A percentile compares a stretch with the other conserved stretches of the same genome.
These are phyloP conservation scores for Cytospora piceae DNA, from an alignment of 2,329 filamentous ascomycete genomes.

Conservation along the genomic window DNA sequence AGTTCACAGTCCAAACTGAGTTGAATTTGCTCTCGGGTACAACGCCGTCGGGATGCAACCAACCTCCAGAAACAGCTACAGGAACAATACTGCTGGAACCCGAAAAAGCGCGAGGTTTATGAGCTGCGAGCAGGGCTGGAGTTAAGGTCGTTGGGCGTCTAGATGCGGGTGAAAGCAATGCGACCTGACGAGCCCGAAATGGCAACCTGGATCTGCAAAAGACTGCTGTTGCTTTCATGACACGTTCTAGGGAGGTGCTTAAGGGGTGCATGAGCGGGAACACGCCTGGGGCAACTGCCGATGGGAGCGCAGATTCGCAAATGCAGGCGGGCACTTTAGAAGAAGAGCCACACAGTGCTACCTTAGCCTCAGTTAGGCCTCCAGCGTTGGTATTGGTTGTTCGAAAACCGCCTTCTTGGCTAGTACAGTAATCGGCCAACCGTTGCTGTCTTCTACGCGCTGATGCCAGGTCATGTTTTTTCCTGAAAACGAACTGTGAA, in stretches of 20 bases:
- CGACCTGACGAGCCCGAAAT: neutral
- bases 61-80: neutral
- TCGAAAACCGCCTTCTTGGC: neutral
- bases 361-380: neutral
- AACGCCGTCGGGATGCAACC: neutral
- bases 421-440: neutral
- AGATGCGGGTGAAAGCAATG: neutral
- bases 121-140: neutral
- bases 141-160: neutral
- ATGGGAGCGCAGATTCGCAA: constrained; percentile 1
- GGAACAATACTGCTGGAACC: neutral
- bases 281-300: constrained; percentile 1
- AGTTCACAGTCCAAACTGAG: neutral
- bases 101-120: neutral
- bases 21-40: no score
- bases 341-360: constrained; percentile 3
- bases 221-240: neutral
- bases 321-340: neutral
- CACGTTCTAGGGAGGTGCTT: neutral
- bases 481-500: neutral
- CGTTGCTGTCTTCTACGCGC: neutral
- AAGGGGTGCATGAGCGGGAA: neutral
- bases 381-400: neutral
- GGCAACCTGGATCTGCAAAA: constrained; percentile 4
- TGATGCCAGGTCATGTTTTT: neutral